Base-by-base conservation (phyloP, 2,329 filamentous ascomycete genomes). In the Monosporascus sp. region DNA sequence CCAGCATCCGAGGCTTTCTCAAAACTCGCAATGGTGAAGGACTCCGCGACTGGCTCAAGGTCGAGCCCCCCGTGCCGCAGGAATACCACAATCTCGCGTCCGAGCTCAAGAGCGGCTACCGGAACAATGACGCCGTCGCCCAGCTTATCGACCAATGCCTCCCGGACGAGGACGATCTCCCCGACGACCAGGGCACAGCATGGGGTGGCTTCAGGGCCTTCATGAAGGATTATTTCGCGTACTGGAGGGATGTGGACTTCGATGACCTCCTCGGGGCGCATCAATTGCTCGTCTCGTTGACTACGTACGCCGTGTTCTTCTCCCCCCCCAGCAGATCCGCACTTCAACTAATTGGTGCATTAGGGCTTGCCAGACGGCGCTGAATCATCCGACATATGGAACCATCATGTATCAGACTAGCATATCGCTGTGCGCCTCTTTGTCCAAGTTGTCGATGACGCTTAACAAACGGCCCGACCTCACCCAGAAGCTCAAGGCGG, bases 131-230 rank as follows among this genome's bases (percentile, higher is more conserved):
- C 14, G 78, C 79, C 17, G 74, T 91, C 47, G 84, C 87, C 48
- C 76, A 75, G 55, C 77, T 86, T 56, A 82, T 90, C 57, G 82
- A 86, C 54, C 78, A 77, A 46, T 74, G 80, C 11, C 76, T 93
- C 1, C 85, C 86, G 0, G 78, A 86, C 55, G 81, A 85, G 7
- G 80, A 86, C 50, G 79, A 87, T 43, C 79, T 83, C 2, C 75
- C 78, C 0, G 83, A 88, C 50, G 86, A 84, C 1, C 78, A 81
- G 57, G 84, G 80, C 43, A 80, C 86, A 7, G 78, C 80, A 0
- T 96, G 91, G 90, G 82, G 84, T 0, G 83, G 87, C 1, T 91
- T 96, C 67, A 77, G 87, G 49, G 80, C 84, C 2, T 95, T 96
- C 65, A 82, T 95, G 69, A 87, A 84, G 62, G 84, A 90, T 49